These are phyloP conservation scores for Lichenothelia convexa DNA, from an alignment of 495 filamentous ascomycete genomes.

Conservation along the genomic window DNA sequence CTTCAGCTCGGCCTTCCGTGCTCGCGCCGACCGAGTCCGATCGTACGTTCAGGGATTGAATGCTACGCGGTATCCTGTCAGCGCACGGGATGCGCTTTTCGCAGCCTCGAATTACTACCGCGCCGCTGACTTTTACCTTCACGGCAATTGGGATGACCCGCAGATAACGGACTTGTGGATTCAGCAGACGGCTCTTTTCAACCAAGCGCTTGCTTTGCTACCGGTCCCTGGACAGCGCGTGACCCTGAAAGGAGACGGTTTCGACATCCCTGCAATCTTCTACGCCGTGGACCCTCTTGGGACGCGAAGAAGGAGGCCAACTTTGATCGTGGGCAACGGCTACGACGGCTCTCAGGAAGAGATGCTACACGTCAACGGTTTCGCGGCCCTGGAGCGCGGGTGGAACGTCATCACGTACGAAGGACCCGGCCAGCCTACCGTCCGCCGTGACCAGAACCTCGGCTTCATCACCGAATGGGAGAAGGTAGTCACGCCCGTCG, in stretches of 20 bases:
- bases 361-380: conserved; percentile 19
- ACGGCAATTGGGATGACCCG: too few relatives aligned
- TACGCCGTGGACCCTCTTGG: conserved; percentile 8
- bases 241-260: conserved; percentile 16
- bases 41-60: conserved; percentile 2
- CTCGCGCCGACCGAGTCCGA: conserved; percentile 13
- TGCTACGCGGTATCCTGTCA: conserved; percentile 1
- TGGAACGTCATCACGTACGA: conserved; percentile 31
- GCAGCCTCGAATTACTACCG: conserved; percentile 25
- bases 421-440: conserved; percentile 30
- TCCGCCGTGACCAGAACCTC: conserved; percentile 24
- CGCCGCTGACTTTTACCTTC: too few relatives aligned
- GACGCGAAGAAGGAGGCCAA: conserved; percentile 15
- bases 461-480: conserved; percentile 34
- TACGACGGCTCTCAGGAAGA: conserved; percentile 31
- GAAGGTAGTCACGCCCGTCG: conserved; percentile 25
- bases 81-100: conserved; percentile 19
- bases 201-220: conserved; percentile 12
- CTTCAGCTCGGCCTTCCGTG: conserved; percentile 18
- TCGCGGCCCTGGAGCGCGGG: conserved; percentile 23
- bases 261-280: conserved; percentile 21
- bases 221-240: conserved; percentile 23
- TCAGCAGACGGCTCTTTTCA: conserved; percentile 3
- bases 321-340: conserved; percentile 22
- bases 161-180: too few relatives aligned